Conservation (phyloP, 305 asterid genomes). For the Petunia hybrid region DNA sequence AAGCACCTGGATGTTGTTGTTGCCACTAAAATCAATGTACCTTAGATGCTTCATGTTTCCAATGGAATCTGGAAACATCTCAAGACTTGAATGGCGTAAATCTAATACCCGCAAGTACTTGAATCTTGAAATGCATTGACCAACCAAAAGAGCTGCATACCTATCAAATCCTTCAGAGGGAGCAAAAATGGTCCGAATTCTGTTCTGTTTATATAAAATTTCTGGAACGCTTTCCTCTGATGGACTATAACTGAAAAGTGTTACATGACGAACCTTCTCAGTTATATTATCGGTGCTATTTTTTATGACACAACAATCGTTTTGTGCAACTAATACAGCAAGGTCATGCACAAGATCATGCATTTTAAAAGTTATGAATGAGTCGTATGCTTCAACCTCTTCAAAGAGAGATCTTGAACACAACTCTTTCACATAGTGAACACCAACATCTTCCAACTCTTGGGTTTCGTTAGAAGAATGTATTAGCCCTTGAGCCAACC, state of each 20-base stretch:
- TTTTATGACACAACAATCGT: conserved; percentile 41
- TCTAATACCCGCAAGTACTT: conserved; percentile 66
- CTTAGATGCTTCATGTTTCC: conserved; percentile 27
- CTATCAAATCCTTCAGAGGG: conserved; percentile 9
- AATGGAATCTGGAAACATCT: conserved; percentile 6
- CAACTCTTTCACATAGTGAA: conserved; percentile 40
- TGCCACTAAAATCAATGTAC: conserved; percentile 32
- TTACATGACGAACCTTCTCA: conserved; percentile 60
- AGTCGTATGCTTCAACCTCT: conserved; percentile 29
- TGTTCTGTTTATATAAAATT: conserved; percentile 14
- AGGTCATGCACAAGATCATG: conserved; percentile 54
- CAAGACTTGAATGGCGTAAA: conserved; percentile 62
- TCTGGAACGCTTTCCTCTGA: conserved; percentile 46
- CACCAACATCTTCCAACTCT: conserved; percentile 51
- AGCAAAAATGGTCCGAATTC: conserved; percentile 18
- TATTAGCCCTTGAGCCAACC: conserved; percentile 64
- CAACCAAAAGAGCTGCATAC: conserved; percentile 64
- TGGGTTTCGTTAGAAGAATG: conserved; percentile 36
- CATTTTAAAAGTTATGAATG: conserved; percentile 37
- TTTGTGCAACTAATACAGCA: conserved; percentile 68
- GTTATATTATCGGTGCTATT: background rate
- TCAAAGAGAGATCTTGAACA: conserved; percentile 39
- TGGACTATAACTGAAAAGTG: conserved; percentile 64
- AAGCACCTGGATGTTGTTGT: conserved; percentile 31
- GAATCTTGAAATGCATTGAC: conserved; percentile 62